Base-by-base conservation (phyloP, 495 filamentous ascomycete species). In the Hapsidospora chrysogenum region DNA sequence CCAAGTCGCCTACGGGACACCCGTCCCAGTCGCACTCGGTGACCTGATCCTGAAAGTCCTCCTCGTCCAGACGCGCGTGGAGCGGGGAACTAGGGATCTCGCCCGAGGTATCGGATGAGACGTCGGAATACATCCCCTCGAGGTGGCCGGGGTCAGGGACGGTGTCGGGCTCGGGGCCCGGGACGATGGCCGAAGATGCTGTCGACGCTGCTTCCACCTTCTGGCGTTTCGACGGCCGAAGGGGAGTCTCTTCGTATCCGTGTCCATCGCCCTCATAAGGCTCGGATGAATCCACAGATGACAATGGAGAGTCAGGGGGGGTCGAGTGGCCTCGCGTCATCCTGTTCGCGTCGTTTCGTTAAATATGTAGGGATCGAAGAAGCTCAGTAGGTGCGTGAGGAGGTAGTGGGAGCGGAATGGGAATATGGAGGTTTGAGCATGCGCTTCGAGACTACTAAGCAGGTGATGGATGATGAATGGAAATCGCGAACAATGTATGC, bases 21-120 rank as follows among this genome's bases (percentile, higher is more conserved):
- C 80, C 82, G 31, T 85, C 78, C 89, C 89, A 97, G 17, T 70
- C 69, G 54, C 89, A 97, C 20, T 77, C 56, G 2, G 83, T 92
- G 36, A 96, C 74, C 52, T 96, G 92, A 43, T 94, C 89, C 44
- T 80, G 72, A 38, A 76, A 78, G 40, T 85, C 81, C 46, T 86
- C 83, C 38, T 87, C 76, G 38, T 85, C 78, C 37, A 69, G 63
- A 40, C 64, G 72, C 40, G 63, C 65, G 30, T 68, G 71, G 40
- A 60, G 52, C 2, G 78, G 78, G 0, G 74, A 78, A 41, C 64
- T 74, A 1, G 79, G 79, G n/a, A 94, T 70, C 38, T 80, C 78
- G 53, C 83, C 83, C 23, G 78, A 80, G 40, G 80, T 89, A 48
- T 97, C 92, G 28, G 76, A 80, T 29, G 84, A 92, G 43, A 96